Evolutionary conservation across 768 basidiomycete genomes (phyloP), one percentile per base, ranked within the genome.

Genomic region (Lentinula edodes): DNA sequence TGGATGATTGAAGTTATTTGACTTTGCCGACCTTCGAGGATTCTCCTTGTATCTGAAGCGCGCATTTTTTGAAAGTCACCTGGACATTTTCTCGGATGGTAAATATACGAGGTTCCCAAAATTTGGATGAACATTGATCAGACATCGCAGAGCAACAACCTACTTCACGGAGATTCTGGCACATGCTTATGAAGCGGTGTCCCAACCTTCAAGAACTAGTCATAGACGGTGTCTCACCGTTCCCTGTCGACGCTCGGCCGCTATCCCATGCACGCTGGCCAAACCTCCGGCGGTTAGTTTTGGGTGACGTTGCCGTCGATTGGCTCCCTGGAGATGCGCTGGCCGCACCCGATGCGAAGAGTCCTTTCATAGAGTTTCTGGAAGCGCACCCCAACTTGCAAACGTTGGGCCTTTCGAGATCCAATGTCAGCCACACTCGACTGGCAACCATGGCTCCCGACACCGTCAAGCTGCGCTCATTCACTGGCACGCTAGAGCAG

Each of bases 261-360:
- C 74, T 92, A 9, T 81, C 83, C 46, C 67, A 77, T 48, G 88
- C 85, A 9, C 81, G 81, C 58, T 92, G 90, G 90, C 88, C 88
- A 3, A 77, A 76, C 32, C 75, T 92, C 12, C 82, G 79, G 36
- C 77, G 81, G 41, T 76, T 92, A 13, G 74, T 77, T 2, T 74
- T 92, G 6, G 88, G 89, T 0, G 87, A 90, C 63, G 79, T 90
- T 32, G 78, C 84, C 9, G 76, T 89, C 52, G 84, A 86, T 66
- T 84, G 83, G 79, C 71, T 58, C n/a, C 66, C 71, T 45, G 66
- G 73, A 12, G 69, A 76, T 60, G 71, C 77, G 2, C 67, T 73
- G 15, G 42, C 73, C n/a, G 69, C 72, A 39, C 71, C 75, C 12
- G 74, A 75, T 1, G 74, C 78, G 51, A 83, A 83, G 62, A 76